These are phyloP conservation scores for Solanum corneliomulleri DNA, from an alignment of 257 asterid species.

Conservation along the genomic window DNA sequence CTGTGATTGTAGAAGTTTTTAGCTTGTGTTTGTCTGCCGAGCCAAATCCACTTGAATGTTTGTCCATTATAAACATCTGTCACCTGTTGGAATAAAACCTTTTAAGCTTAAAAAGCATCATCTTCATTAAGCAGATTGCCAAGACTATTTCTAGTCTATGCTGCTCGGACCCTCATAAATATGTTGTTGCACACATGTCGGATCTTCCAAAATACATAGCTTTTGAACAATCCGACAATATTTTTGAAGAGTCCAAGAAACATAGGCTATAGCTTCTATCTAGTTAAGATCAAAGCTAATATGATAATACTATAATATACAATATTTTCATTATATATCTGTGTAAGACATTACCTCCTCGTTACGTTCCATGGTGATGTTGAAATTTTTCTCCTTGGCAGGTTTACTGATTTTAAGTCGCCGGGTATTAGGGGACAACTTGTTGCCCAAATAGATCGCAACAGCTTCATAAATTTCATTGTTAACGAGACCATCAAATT, in stretches of 20 bases:
- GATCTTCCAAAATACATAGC: background rate
- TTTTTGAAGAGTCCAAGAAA: too few relatives aligned
- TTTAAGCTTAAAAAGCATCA: too few relatives aligned
- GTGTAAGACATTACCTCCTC: background rate
- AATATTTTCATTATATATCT: background rate
- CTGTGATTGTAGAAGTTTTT: background rate
- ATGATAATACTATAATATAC: background rate
- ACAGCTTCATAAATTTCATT: slow-evolving; percentile 13
- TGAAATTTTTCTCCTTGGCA: background rate
- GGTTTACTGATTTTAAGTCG: slow-evolving; percentile 5
- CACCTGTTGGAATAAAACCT: background rate
- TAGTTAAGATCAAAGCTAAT: background rate
- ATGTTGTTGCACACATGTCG: too few relatives aligned
- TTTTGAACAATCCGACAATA: background rate
- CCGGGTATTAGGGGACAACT: background rate
- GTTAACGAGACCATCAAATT: background rate
- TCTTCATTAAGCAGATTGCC: background rate
- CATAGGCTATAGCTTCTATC: background rate
- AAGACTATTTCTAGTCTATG: background rate
- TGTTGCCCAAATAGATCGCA: background rate
- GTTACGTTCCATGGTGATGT: background rate
- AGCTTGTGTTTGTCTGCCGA: background rate
- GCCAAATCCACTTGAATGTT: background rate
- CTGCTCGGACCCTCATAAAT: background rate
- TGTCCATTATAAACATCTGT: background rate